Evolutionary conservation across 805 yeast species (phyloP), one percentile per base, ranked within the genome.

Genomic region (Hanseniaspora jakobsenii): DNA sequence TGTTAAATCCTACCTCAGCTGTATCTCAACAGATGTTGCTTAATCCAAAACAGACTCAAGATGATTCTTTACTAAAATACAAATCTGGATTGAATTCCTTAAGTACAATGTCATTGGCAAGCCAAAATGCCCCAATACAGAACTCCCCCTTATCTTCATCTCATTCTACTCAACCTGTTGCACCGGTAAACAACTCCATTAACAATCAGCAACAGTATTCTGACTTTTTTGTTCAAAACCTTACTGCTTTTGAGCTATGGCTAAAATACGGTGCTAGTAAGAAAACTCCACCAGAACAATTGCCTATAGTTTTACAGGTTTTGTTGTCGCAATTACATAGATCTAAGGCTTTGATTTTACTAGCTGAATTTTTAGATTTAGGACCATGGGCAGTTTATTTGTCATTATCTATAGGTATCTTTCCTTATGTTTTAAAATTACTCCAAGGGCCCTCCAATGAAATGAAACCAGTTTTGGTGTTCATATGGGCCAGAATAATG

Each of bases 301-400:
- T 91, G 13, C 96, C 98, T 0, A 84, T 91, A 30, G 93, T 91
- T 6, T 64, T 91, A 13, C 98, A 91, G 59, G 96, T 91, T 8
- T 67, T 91, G 27, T 64, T 91, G 28, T 87, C 96, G 0, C 98
- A 93, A 58, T 94, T 86, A 0, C 97, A 91, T 62, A 72, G 98
- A 49, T 71, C 89, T 13, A 65, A 97, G 23, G 97, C 98, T 0
- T 66, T 91, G 42, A 82, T 83, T 29, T 59, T 91, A 46, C 67
- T 91, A 10, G 80, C 94, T 3, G 74, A 83, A 53, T 91, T 89
- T 57, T 66, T 91, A 34, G 98, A 91, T 60, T 64, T 91, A 29
- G 98, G 98, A 0, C 95, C 98, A 0, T 85, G 95, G 93, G 97
- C 98, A 0, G 97, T 91, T 0, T 83, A 86, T 54, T 65, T 87